Evolutionary conservation across 169 alveolate species (phyloP).

Genomic region (Eimeria falciformis): DNA sequence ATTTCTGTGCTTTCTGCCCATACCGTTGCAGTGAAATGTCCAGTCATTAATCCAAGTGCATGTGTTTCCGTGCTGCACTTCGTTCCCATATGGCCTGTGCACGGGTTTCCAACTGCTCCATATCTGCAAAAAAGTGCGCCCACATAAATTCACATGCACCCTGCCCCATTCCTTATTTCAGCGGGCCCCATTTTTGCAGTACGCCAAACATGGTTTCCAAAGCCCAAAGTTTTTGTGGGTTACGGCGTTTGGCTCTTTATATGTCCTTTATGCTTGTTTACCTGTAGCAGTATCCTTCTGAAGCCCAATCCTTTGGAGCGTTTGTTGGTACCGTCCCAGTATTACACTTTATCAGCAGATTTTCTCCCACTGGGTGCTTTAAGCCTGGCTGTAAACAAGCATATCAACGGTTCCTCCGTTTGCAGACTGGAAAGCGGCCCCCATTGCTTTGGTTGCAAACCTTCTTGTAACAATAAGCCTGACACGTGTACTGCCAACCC

Average conservation of each 20-base stretch:
- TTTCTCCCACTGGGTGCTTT: neutral
- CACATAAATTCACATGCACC: no score
- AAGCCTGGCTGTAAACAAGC: conserved; percentile 13
- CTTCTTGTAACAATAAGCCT: no score
- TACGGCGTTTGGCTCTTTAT: neutral
- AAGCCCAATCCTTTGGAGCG: neutral
- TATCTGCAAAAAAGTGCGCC: neutral
- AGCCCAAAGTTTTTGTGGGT: neutral
- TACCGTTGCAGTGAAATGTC: conserved; percentile 47
- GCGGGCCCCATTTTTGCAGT: no score
- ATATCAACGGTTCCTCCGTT: no score
- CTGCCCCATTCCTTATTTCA: no score
- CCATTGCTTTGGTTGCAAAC: no score
- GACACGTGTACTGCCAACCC: no score
- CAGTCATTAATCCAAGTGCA: conserved; percentile 65
- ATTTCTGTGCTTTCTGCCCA: neutral
- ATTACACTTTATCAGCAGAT: conserved; percentile 10
- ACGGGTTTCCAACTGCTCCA: conserved; percentile 57
- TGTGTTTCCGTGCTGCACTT: conserved; percentile 32
- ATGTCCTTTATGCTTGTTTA: neutral
- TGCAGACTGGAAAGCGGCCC: no score
- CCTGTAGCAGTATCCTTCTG: conserved; percentile 52
- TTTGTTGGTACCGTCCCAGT: neutral
- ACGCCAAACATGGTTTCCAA: neutral
- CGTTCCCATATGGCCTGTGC: conserved; percentile 46